These are phyloP conservation scores for Thelephora ganbajun DNA, from an alignment of 768 basidiomycete genomes.

Conservation along the genomic window DNA sequence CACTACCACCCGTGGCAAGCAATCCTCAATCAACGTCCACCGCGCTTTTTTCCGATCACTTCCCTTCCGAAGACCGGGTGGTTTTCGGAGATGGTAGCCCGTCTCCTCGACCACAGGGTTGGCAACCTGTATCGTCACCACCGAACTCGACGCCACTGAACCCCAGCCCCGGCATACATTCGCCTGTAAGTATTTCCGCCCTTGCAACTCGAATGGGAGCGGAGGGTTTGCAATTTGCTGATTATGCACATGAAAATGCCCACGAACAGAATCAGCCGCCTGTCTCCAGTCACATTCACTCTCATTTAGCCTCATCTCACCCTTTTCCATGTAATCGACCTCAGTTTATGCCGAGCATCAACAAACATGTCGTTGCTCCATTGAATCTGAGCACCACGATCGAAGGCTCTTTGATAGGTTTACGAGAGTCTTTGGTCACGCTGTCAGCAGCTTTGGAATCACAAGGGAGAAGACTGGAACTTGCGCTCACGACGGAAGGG, in stretches of 20 bases:
- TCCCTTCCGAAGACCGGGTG: constrained; percentile 18
- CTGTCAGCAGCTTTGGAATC: constrained; percentile 50
- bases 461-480: constrained; percentile 46
- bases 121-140: background rate
- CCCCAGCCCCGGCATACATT: too few relatives aligned
- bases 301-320: constrained; percentile 1
- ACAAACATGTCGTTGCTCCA: constrained; percentile 33
- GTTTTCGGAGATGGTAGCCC: background rate
- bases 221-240: too few relatives aligned
- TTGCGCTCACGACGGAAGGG: constrained; percentile 57
- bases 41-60: constrained; percentile 10
- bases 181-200: too few relatives aligned
- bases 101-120: background rate
- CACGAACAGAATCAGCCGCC: constrained; percentile 8
- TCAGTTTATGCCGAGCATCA: constrained; percentile 5
- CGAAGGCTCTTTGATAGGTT: constrained; percentile 42
- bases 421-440: constrained; percentile 46
- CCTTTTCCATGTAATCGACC: constrained; percentile 5
- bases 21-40: too few relatives aligned
- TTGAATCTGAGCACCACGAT: constrained; percentile 47
- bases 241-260: background rate
- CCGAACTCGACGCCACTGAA: too few relatives aligned
- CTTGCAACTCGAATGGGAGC: too few relatives aligned
- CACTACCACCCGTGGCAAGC: too few relatives aligned
- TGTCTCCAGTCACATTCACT: constrained; percentile 3